phyloP scores from a whole-genome alignment of 2,329 filamentous ascomycete genomes.

The Exophiala aquamarina region DNA sequence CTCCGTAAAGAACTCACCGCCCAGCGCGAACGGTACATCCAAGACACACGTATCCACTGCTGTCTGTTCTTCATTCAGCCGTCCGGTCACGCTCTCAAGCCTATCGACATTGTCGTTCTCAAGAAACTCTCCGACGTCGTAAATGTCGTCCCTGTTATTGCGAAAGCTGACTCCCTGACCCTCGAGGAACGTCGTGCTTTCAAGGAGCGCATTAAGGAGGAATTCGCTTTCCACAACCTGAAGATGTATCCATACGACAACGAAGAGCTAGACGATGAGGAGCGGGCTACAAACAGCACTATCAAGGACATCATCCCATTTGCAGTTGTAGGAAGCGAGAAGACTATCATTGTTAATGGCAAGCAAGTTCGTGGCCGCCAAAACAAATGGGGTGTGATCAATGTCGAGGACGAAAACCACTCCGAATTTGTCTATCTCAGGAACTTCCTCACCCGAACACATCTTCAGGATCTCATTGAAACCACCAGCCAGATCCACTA shows the following conservation, averaged over 20 bases:
- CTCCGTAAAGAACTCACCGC: slow-evolving; percentile 98
- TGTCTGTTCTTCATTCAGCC: slow-evolving; percentile 99
- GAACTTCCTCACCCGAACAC: slow-evolving; percentile 97
- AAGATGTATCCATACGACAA: slow-evolving; percentile 99
- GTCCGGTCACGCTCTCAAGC: slow-evolving; percentile 96
- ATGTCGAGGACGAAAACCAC: slow-evolving; percentile 98
- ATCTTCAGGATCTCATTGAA: slow-evolving; percentile 98
- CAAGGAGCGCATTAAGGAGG: slow-evolving; percentile 99
- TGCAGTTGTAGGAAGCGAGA: slow-evolving; percentile 96
- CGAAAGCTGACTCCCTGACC: slow-evolving; percentile 95
- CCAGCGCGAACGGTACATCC: slow-evolving; percentile 98
- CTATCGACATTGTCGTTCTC: slow-evolving; percentile 97
- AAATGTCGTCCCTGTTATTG: slow-evolving; percentile 98
- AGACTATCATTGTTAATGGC: slow-evolving; percentile 94
- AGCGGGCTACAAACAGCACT: slow-evolving; percentile 86
- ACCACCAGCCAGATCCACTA: slow-evolving; percentile 99
- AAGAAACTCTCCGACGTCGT: slow-evolving; percentile 99
- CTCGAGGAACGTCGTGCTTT: slow-evolving; percentile 93
- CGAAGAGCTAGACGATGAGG: slow-evolving; percentile 96
- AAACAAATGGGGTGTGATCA: slow-evolving; percentile 99
- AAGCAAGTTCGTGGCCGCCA: slow-evolving; percentile 97
- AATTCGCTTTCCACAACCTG: slow-evolving; percentile 99
- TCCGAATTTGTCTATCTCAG: slow-evolving; percentile 99
- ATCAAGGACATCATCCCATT: slow-evolving; percentile 99
- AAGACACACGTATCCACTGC: slow-evolving; percentile 98